Evolutionary conservation across 1,139 yeast genomes (phyloP).

Genomic region (Geotrichum bryndzae): DNA sequence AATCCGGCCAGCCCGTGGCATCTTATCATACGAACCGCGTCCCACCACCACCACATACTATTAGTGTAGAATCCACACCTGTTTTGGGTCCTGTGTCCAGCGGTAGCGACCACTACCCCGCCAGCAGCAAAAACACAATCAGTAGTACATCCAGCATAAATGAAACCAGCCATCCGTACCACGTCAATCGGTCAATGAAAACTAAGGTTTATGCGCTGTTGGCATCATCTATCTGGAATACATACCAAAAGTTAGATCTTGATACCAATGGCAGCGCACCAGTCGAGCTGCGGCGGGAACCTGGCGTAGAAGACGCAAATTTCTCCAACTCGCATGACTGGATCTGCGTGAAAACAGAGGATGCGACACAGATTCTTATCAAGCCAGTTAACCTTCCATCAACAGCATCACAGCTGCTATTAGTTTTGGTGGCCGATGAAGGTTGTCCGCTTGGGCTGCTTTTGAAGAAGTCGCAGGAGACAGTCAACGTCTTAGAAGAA

Average conservation of each 20-base stretch:
- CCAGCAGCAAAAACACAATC: constrained; percentile 4
- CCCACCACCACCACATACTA: constrained; percentile 23
- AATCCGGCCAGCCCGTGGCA: constrained; percentile 27
- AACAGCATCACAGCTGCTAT: constrained; percentile 22
- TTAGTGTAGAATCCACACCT: constrained; percentile 2
- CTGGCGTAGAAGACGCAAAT: background rate
- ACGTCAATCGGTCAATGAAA: constrained; percentile 27
- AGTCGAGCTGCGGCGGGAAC: background rate
- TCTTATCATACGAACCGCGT: constrained; percentile 27
- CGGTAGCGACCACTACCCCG: constrained; percentile 13
- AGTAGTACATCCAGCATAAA: constrained; percentile 2
- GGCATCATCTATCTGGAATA: constrained; percentile 30
- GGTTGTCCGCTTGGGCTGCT: constrained; percentile 28
- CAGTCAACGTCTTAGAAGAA: constrained; percentile 25
- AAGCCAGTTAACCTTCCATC: constrained; percentile 22
- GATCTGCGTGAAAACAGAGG: constrained; percentile 27
- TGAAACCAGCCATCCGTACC: constrained; percentile 21
- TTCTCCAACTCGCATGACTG: constrained; percentile 19
- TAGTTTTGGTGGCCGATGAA: constrained; percentile 29
- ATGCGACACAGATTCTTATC: constrained; percentile 25
- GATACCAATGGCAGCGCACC: constrained; percentile 2
- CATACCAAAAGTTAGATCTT: constrained; percentile 21
- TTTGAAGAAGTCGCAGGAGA: constrained; percentile 24
- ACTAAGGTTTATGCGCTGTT: constrained; percentile 30
- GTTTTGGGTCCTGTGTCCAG: constrained; percentile 15